Percentiles rank a stretch among this genome's conserved stretches.
Conservation (phyloP, 2,329 filamentous ascomycete genomes). For the Colletotrichum chlorophyti region DNA sequence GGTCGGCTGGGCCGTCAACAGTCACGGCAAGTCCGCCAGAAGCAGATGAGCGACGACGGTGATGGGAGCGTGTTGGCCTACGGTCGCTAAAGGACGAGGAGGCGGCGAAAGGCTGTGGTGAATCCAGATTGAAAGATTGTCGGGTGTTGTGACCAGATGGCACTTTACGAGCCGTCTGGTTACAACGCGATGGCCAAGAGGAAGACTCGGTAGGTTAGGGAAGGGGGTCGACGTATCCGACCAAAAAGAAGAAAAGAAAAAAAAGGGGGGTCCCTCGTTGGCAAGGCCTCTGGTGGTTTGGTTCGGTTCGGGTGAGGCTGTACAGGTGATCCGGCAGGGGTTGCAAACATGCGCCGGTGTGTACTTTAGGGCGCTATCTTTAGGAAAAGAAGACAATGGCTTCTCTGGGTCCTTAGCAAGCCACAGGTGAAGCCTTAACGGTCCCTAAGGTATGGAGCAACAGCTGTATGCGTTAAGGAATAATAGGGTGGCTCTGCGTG, state of each 20-base stretch:
- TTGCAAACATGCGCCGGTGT: constrained; percentile 1
- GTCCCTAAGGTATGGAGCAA: not conserved
- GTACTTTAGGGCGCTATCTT: too few species aligned
- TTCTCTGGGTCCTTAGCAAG: too few species aligned
- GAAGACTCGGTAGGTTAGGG: constrained; percentile 23
- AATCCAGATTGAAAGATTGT: constrained; percentile 30
- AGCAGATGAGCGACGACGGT: constrained; percentile 38
- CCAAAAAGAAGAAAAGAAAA: too few species aligned
- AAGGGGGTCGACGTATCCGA: constrained; percentile 25
- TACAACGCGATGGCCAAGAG: constrained; percentile 26
- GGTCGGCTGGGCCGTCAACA: constrained; percentile 37
- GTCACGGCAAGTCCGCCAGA: constrained; percentile 40
- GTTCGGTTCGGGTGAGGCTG: constrained; percentile 16
- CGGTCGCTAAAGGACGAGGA: constrained; percentile 36
- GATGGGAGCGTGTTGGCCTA: constrained; percentile 36
- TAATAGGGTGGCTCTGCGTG: not conserved
- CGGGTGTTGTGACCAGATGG: constrained; percentile 30
- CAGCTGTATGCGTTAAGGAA: constrained; percentile 8
- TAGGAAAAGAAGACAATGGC: too few species aligned
- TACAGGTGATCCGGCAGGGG: not conserved
- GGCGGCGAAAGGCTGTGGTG: constrained; percentile 26
- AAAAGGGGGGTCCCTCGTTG: constrained; percentile 22
- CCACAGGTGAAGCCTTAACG: too few species aligned
- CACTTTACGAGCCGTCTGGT: constrained; percentile 28
- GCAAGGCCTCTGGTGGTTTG: constrained; percentile 5